Evolutionary conservation across 805 yeast species (phyloP).

Genomic region (Candida fluviatilis): DNA sequence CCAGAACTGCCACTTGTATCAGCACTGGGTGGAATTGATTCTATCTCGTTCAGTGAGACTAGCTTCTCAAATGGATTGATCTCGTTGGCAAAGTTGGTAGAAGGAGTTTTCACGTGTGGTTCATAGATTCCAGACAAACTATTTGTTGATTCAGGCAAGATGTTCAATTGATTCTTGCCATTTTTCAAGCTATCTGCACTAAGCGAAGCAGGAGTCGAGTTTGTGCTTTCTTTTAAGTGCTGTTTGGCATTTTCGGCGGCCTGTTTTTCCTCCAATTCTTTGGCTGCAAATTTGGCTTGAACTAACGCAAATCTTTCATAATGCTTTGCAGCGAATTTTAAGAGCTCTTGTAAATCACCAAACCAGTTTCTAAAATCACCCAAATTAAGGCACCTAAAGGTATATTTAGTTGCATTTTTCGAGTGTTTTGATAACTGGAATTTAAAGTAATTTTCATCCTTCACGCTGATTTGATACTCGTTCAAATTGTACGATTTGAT

Average conservation of each 20-base stretch:
- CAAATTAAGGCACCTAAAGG: constrained; percentile 42
- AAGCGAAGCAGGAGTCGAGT: background rate
- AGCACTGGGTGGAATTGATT: background rate
- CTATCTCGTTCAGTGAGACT: background rate
- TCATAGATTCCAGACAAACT: constrained; percentile 36
- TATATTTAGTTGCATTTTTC: constrained; percentile 25
- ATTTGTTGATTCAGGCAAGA: constrained; percentile 2
- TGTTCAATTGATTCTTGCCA: constrained; percentile 5
- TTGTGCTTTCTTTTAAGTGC: too few species aligned
- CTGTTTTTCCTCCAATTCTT: constrained; percentile 5
- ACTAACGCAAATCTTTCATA: constrained; percentile 47
- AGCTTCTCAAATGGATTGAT: constrained; percentile 36
- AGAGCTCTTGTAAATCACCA: constrained; percentile 50
- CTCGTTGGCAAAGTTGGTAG: constrained; percentile 20
- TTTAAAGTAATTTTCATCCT: constrained; percentile 30
- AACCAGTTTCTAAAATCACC: constrained; percentile 51
- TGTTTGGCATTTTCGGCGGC: background rate
- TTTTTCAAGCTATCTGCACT: background rate
- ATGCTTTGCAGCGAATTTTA: constrained; percentile 41
- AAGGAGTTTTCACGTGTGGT: constrained; percentile 33
- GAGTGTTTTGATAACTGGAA: constrained; percentile 28
- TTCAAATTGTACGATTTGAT: constrained; percentile 39
- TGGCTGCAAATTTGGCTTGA: constrained; percentile 35
- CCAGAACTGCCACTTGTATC: background rate
- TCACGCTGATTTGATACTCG: constrained; percentile 27